These are phyloP conservation scores for Apiospora saccharicola DNA, from an alignment of 2,329 filamentous ascomycete genomes.

Conservation along the genomic window DNA sequence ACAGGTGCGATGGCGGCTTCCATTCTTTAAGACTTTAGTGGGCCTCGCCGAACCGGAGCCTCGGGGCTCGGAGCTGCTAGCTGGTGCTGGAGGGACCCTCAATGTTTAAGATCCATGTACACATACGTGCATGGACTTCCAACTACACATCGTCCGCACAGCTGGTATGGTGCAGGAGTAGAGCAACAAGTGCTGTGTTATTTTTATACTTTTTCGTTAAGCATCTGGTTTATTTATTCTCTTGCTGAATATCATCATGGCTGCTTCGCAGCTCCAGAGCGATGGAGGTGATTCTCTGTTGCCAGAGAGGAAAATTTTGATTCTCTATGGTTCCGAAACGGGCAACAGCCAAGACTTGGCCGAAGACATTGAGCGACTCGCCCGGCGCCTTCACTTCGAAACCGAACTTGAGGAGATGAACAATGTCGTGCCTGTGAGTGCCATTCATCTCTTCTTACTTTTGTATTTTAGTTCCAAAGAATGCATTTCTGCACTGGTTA, in stretches of 20 bases:
- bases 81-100: background rate
- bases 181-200: background rate
- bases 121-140: background rate
- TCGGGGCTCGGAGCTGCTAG: background rate
- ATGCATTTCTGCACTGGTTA: background rate
- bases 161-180: background rate
- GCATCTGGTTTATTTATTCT: background rate
- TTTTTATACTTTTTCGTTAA: background rate
- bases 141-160: constrained; percentile 1
- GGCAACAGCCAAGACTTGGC: constrained; percentile 93
- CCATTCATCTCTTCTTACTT: background rate
- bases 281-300: constrained; percentile 37
- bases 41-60: constrained; percentile 15
- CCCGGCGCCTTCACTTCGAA: constrained; percentile 80
- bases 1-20: constrained; percentile 16
- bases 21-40: constrained; percentile 11
- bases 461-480: too few species aligned
- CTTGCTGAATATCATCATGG: background rate
- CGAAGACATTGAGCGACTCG: constrained; percentile 78
- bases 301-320: constrained; percentile 59
- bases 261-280: background rate
- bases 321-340: constrained; percentile 94
- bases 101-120: constrained; percentile 1
- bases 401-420: constrained; percentile 82
- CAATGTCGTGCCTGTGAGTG: constrained; percentile 74